These are phyloP conservation scores for Fistulifera solaris DNA, from an alignment of 108 stramenopile species.

Conservation along the genomic window DNA sequence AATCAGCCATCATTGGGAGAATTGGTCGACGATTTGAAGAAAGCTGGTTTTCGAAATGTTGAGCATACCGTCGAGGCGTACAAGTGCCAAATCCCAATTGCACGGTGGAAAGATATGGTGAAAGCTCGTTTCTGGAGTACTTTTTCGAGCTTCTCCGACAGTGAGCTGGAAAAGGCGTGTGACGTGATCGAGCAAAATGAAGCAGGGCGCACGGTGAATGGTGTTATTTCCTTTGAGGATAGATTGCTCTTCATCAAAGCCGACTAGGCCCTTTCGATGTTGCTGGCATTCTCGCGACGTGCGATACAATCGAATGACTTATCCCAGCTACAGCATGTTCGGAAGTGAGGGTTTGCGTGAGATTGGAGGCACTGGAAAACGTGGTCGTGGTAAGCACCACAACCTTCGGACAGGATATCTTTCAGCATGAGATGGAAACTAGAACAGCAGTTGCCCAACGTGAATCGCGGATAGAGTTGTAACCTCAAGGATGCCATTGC, in stretches of 20 bases:
- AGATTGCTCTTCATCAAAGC: constrained; percentile 51
- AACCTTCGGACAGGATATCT: constrained; percentile 34
- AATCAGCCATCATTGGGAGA: constrained; percentile 42
- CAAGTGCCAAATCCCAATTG: constrained; percentile 26
- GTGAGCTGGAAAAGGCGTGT: constrained; percentile 43
- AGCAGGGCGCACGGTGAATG: constrained; percentile 23
- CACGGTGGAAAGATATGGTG: constrained; percentile 44
- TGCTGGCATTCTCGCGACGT: constrained; percentile 40
- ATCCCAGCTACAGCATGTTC: constrained; percentile 32
- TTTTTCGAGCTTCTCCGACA: constrained; percentile 50
- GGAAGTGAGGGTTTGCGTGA: constrained; percentile 25
- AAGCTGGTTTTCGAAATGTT: constrained; percentile 40
- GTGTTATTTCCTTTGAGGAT: constrained; percentile 54
- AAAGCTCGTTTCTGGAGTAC: constrained; percentile 57
- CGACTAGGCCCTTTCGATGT: neutral
- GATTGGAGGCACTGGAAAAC: constrained; percentile 30
- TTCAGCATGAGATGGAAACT: constrained; percentile 30
- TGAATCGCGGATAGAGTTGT: constrained; percentile 21
- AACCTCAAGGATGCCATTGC: constrained; percentile 25
- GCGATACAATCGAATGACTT: constrained; percentile 19
- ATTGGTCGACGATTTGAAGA: constrained; percentile 23
- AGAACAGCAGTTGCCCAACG: constrained; percentile 41
- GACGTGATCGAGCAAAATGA: constrained; percentile 16
- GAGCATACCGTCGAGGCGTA: constrained; percentile 28
- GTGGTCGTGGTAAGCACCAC: constrained; percentile 21